Evolutionary conservation across 2,329 filamentous ascomycete genomes (phyloP).

Genomic region (Pseudogymnoascus sp.): DNA sequence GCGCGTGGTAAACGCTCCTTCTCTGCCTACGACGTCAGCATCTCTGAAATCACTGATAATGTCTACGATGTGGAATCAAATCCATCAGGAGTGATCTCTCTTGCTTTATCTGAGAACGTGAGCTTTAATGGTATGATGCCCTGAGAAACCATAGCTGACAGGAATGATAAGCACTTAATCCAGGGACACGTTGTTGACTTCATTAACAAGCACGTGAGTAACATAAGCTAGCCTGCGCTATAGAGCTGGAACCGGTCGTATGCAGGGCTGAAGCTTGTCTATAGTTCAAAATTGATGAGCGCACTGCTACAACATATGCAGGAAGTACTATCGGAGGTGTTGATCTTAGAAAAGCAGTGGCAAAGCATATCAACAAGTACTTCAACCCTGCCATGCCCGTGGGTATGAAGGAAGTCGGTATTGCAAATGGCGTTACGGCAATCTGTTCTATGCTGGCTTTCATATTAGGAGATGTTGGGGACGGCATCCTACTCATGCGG

Average conservation of each 20-base stretch:
- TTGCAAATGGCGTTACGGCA: constrained; percentile 36
- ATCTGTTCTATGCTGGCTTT: constrained; percentile 37
- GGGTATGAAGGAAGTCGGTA: constrained; percentile 31
- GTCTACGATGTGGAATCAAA: constrained; percentile 17
- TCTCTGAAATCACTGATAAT: constrained; percentile 10
- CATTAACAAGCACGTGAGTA: constrained; percentile 30
- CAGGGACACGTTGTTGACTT: constrained; percentile 32
- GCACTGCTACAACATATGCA: constrained; percentile 33
- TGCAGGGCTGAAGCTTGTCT: constrained; percentile 27
- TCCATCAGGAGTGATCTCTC: constrained; percentile 18
- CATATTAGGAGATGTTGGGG: constrained; percentile 35
- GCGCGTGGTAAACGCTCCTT: background rate
- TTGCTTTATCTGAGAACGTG: constrained; percentile 20
- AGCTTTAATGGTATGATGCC: background rate
- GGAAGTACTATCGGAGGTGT: constrained; percentile 32
- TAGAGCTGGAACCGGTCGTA: background rate
- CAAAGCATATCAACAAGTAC: constrained; percentile 35
- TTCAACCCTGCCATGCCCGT: constrained; percentile 33
- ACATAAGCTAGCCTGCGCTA: background rate
- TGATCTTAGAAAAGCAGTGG: constrained; percentile 34
- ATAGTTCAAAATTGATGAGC: constrained; percentile 14
- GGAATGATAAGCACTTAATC: constrained; percentile 28
- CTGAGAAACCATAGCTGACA: background rate
- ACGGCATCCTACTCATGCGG: constrained; percentile 39
- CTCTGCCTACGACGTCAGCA: background rate